Base-by-base conservation (phyloP, 2,329 filamentous ascomycete genomes). In the Trichocomaceae sp. region DNA sequence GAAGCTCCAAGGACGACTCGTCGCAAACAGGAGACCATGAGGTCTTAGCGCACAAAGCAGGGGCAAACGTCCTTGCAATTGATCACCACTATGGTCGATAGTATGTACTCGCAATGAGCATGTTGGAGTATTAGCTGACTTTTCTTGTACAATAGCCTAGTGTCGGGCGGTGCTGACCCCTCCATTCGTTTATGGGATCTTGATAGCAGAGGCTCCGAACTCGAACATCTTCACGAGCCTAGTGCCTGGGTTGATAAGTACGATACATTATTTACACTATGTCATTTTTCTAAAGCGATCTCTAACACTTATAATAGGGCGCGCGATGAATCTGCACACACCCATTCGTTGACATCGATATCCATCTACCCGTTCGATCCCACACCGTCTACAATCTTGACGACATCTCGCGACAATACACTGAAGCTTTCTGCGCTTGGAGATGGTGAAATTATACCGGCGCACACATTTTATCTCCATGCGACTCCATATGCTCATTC, bases 151-250 rank as follows among this genome's bases (percentile, higher is more conserved):
- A 17, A 20, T 63, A 87, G 88, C 61, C 79, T 96, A 59, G 72
- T 96, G 1, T 95, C 91, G 0, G 92, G 89, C 3, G 90, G 91
- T 29, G 86, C 88, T 4, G 90, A 96, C 66, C 88, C 87, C 9
- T 87, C 87, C 0, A 83, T 96, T 64, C 87, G 85, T 61, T 74
- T 96, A 46, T 96, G 91, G 91, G 86, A 96, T 71, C 80, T 96
- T 6, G 87, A 95, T 64, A 74, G 79, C 49, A 75, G 77, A 61
- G 68, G 74, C 72, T 59, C 68, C 58, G 58, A 69, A 69, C 35
- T 78, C 77, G 64, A 78, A 68, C 17, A 85, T 80, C 63, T 77
- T n/a, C 66, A 74, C 47, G 60, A 73, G 6, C 81, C 87, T 2
- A 68, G 79, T 19, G 79, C 76, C 49, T 75, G 74, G 47, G 61